Evolutionary conservation across 2,329 filamentous ascomycete species (phyloP).

Genomic region (Colletotrichum acutatum): DNA sequence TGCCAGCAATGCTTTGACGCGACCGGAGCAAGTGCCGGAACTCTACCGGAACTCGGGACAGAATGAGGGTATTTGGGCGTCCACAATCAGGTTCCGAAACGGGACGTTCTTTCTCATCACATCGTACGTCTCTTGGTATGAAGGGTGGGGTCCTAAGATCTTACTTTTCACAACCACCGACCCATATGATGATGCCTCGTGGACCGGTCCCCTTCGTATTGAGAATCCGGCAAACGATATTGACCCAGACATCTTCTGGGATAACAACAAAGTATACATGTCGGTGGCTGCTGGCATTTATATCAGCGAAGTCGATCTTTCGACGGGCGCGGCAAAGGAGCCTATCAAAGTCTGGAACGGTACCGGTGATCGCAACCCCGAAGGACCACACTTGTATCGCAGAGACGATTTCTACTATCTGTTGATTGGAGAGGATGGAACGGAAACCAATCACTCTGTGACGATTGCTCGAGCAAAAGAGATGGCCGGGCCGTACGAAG

Average conservation of each 20-base stretch:
- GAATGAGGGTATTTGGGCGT: slow-evolving; percentile 55
- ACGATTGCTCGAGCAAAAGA: slow-evolving; percentile 54
- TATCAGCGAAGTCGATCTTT: slow-evolving; percentile 46
- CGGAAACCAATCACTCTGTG: slow-evolving; percentile 51
- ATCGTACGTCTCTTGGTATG: slow-evolving; percentile 24
- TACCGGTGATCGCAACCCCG: slow-evolving; percentile 53
- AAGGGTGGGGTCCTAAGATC: slow-evolving; percentile 45
- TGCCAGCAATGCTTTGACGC: slow-evolving; percentile 51
- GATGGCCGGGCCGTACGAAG: slow-evolving; percentile 56
- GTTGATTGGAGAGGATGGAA: slow-evolving; percentile 64
- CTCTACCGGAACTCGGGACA: slow-evolving; percentile 33
- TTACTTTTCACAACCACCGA: slow-evolving; percentile 54
- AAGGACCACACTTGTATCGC: slow-evolving; percentile 65
- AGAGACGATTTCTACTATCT: slow-evolving; percentile 64
- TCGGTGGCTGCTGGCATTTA: slow-evolving; percentile 41
- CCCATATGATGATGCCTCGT: slow-evolving; percentile 49
- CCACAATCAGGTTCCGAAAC: slow-evolving; percentile 55
- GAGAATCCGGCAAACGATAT: slow-evolving; percentile 45
- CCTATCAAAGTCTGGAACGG: slow-evolving; percentile 55
- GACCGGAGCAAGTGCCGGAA: slow-evolving; percentile 52
- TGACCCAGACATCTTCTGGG: slow-evolving; percentile 64
- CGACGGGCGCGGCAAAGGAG: slow-evolving; percentile 46
- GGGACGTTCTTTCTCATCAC: slow-evolving; percentile 54
- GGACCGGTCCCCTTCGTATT: slow-evolving; percentile 51
- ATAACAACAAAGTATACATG: slow-evolving; percentile 59